Base-by-base conservation (phyloP, 1,284 basidiomycete species). In the Coriolopsis trogii region DNA sequence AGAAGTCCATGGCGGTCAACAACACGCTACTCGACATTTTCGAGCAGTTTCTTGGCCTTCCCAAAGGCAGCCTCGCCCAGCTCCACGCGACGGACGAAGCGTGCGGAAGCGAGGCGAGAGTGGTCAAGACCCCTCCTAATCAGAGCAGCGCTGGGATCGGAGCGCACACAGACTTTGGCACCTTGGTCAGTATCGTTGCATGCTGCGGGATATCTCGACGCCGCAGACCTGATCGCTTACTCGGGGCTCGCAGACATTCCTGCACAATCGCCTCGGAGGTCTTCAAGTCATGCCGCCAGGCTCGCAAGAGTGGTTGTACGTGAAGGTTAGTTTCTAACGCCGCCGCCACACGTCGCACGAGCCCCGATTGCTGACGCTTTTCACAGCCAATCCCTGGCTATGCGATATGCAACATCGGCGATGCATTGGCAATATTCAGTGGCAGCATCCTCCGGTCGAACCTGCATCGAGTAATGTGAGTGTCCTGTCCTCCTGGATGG, bases 101-200 rank as follows among this genome's bases (percentile, higher is more conserved):
- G 29, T 85, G 81, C 40, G 81, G 81, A 13, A 82, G 84, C 56
- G 84, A 88, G 60, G 72, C 82, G 1, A 74, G 87, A 8, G 71
- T 81, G 23, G 85, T 81, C 45, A 80, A 72, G 59, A 81, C 71
- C 21, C 78, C 77, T 2, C 74, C 77, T 9, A 62, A 60, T 52
- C 66, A 66, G 45, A 63, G 56, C 33, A 59, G 60, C 38, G 61
- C 64, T 13, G 67, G 67, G 15, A 59, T 71, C 44, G 70, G 70
- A 24, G 68, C 66, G 15, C 70, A 72, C 56, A 73, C 73, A 5
- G 74, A 76, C 57, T 75, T 75, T 50, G 73, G 73, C n/a, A 72
- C 71, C n/a, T 60, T 74, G 54, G 78, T 74, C 50, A 63, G 68
- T 46, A n/a, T n/a, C n/a, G 47, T 37, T 49, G 48, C 15, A 6